phyloP scores from a whole-genome alignment of 495 filamentous ascomycete species.

The Hapsidospora chrysogenum region DNA sequence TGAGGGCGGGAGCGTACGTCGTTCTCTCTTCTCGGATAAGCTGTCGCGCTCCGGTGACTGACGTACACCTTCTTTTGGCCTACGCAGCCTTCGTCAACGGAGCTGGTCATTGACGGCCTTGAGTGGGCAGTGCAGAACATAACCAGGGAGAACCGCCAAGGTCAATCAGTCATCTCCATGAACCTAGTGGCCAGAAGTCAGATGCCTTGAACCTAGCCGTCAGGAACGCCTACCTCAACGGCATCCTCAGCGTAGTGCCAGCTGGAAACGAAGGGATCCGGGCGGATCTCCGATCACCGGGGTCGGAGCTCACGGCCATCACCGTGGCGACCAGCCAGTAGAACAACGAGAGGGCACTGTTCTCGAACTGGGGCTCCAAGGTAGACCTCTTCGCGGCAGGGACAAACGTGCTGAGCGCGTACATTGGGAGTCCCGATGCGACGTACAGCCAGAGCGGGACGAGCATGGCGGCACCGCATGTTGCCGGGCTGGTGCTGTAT shows the following conservation, averaged over 20 bases:
- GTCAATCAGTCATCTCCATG: slow-evolving; percentile 20
- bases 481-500: slow-evolving; percentile 26
- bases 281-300: slow-evolving; percentile 18
- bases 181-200: slow-evolving; percentile 24
- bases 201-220: slow-evolving; percentile 17
- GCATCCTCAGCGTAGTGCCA: slow-evolving; percentile 20
- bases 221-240: slow-evolving; percentile 12
- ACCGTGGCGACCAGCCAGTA: slow-evolving; percentile 28
- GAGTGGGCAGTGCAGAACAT: slow-evolving; percentile 21
- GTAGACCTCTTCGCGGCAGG: slow-evolving; percentile 25
- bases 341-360: slow-evolving; percentile 22
- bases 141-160: not conserved
- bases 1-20: slow-evolving; percentile 9
- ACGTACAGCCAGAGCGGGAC: slow-evolving; percentile 43
- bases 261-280: slow-evolving; percentile 18
- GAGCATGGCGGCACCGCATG: slow-evolving; percentile 38
- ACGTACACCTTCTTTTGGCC: too few relatives aligned
- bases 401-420: slow-evolving; percentile 13
- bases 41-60: too few relatives aligned
- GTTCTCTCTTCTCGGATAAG: too few relatives aligned
- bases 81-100: too few relatives aligned
- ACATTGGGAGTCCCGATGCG: slow-evolving; percentile 14
- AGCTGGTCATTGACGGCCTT: slow-evolving; percentile 28
- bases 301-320: slow-evolving; percentile 24
- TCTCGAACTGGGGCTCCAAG: slow-evolving; percentile 31